Percentiles rank a stretch among this genome's conserved stretches.
These are phyloP conservation scores for Termitomyces eurrhizus DNA, from an alignment of 768 basidiomycete genomes.

Conservation along the genomic window DNA sequence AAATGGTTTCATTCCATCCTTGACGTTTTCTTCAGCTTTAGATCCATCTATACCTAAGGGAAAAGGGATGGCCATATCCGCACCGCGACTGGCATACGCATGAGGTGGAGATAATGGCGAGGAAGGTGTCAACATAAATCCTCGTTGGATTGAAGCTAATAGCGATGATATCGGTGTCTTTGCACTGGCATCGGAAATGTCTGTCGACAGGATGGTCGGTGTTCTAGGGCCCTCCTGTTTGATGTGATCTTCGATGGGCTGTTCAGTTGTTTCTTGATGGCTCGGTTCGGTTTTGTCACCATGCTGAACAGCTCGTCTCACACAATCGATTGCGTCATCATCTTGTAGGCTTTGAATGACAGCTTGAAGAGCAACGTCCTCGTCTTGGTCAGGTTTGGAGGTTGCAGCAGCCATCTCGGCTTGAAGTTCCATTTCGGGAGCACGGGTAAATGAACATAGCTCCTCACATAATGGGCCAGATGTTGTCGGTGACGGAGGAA, in stretches of 20 bases:
- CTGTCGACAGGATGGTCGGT: slow-evolving; percentile 7
- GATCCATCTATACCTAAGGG: slow-evolving; percentile 10
- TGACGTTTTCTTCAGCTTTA: slow-evolving; percentile 4
- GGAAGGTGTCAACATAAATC: slow-evolving; percentile 64
- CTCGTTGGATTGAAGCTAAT: slow-evolving; percentile 58
- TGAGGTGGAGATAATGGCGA: slow-evolving; percentile 58
- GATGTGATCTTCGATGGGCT: background rate
- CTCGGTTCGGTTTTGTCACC: background rate
- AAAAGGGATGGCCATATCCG: slow-evolving; percentile 15
- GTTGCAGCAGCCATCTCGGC: background rate
- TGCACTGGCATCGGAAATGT: slow-evolving; percentile 4
- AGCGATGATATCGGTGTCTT: slow-evolving; percentile 69
- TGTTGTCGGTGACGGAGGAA: slow-evolving; percentile 32
- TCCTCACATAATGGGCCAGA: background rate
- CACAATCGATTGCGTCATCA: background rate
- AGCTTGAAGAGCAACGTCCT: background rate
- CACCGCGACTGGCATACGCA: slow-evolving; percentile 28
- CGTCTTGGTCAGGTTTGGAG: background rate
- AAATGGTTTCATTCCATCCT: slow-evolving; percentile 7
- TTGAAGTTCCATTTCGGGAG: background rate
- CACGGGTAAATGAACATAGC: background rate
- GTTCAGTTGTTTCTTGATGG: background rate
- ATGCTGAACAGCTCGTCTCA: background rate
- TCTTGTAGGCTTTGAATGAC: background rate
- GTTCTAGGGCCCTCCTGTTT: slow-evolving; percentile 1